Percentiles rank a stretch among this genome's conserved stretches.
Evolutionary conservation across 2,329 filamentous ascomycete species (phyloP).

Genomic region (Erysiphe pulchra): DNA sequence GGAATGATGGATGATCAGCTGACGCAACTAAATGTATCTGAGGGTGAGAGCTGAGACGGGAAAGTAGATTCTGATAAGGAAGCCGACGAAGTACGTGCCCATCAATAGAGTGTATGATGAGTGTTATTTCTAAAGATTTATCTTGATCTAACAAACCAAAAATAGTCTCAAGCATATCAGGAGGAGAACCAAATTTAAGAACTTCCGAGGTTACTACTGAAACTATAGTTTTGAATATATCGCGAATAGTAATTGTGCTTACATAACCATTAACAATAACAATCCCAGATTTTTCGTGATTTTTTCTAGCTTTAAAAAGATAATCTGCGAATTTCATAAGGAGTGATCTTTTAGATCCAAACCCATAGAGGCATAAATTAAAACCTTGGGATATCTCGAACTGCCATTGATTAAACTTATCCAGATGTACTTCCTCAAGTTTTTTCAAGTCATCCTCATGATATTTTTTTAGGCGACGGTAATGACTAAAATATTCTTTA

Average conservation of each 20-base stretch:
- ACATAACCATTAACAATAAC: slow-evolving; percentile 74
- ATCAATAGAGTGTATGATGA: slow-evolving; percentile 75
- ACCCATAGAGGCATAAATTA: too few species aligned
- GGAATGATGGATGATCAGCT: too few species aligned
- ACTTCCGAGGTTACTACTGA: slow-evolving; percentile 23
- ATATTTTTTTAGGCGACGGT: too few species aligned
- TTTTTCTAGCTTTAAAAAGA: slow-evolving; percentile 22
- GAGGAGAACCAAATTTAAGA: slow-evolving; percentile 2
- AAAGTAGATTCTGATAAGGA: too few species aligned
- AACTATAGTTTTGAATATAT: slow-evolving; percentile 44
- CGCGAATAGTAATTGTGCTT: slow-evolving; percentile 35
- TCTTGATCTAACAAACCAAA: slow-evolving; percentile 30
- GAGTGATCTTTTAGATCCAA: too few species aligned
- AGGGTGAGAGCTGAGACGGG: too few species aligned
- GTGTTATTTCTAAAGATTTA: slow-evolving; percentile 24
- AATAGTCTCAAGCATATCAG: slow-evolving; percentile 41
- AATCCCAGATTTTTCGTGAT: slow-evolving; percentile 24
- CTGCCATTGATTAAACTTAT: too few species aligned
- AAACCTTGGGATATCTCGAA: too few species aligned
- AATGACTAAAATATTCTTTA: too few species aligned
- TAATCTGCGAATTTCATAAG: slow-evolving; percentile 58
- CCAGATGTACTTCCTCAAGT: too few species aligned
- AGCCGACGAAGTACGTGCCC: slow-evolving; percentile 47
- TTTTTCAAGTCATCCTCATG: too few species aligned
- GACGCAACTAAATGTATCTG: too few species aligned